Evolutionary conservation across 768 basidiomycete species (phyloP), one percentile per base, ranked within the genome.

Genomic region (Lentinula raphanica): DNA sequence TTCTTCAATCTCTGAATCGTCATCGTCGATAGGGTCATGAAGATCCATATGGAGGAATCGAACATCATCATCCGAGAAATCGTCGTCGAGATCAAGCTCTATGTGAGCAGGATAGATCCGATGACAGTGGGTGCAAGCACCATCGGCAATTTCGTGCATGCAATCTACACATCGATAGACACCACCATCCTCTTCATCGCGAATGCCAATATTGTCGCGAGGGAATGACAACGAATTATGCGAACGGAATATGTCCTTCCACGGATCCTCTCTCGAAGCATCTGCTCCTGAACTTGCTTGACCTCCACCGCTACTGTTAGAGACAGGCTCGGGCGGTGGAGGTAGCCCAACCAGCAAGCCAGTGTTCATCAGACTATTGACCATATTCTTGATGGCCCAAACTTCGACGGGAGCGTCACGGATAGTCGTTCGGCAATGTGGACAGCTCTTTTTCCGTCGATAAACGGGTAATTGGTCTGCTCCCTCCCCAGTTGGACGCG

Each of bases 91-190:
- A 49, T 64, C 42, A 54, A 19, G 7, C 12, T 19, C 23, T 13
- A 3, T 13, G n/a, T 87, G 87, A 1, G 82, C 86, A 3, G 73
- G 74, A 64, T 90, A 90, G 19, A 68, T 68, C 32, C 88, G 78
- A 28, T 79, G 74, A 62, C 91, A 92, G 11, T 66, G 65, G 3
- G 83, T 77, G 65, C 91, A 93, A 21, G 76, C 66, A 1, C 87
- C 87, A 59, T 76, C 83, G 80, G 79, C 83, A 60, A 93, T 87
- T 71, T 93, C 91, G 65, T 92, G 84, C 76, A 85, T 79, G 62
- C 90, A 92, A 42, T 85, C 84, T 15, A 83, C 65, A 67, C 91
- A 93, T 17, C 90, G 79, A 65, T 83, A 86, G n/a, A 92, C 77
- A 1, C 85, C 87, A 11, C 85, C 88, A 59, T 92, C 90, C 62